Conservation (phyloP, 2,329 filamentous ascomycete species). For the Aspergillus calidoustus region DNA sequence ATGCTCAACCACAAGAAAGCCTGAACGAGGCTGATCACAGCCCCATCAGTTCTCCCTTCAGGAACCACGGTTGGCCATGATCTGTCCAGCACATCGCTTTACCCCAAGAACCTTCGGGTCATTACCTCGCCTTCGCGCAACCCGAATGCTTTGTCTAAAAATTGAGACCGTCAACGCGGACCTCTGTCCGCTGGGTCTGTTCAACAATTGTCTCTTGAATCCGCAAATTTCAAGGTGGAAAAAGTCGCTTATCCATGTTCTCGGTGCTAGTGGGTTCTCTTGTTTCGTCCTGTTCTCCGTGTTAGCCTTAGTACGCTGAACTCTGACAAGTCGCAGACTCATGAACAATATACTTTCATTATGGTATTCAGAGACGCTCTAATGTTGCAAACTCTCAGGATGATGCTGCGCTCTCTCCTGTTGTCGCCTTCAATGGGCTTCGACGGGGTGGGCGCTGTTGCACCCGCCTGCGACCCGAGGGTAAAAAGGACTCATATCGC, state of each 20-base stretch:
- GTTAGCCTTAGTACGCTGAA: neutral
- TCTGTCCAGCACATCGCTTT: neutral
- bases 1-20: neutral
- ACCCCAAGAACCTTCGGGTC: neutral
- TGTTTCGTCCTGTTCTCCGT: neutral
- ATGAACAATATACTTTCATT: neutral
- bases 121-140: neutral
- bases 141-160: constrained; percentile 2
- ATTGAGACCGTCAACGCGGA: neutral
- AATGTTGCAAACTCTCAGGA: neutral
- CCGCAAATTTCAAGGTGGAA: neutral
- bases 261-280: neutral
- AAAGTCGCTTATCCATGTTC: neutral
- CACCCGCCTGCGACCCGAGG: neutral
- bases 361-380: neutral
- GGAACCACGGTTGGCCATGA: neutral
- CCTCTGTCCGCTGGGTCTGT: neutral
- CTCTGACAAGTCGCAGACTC: neutral
- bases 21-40: constrained; percentile 1
- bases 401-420: neutral
- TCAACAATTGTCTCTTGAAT: neutral
- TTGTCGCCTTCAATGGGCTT: neutral
- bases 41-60: neutral
- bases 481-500: neutral
- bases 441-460: neutral